A percentile compares a stretch with the other conserved stretches of the same genome.
phyloP scores from a whole-genome alignment of 176 grass and related monocot genomes.

The Triticum monococcum region DNA sequence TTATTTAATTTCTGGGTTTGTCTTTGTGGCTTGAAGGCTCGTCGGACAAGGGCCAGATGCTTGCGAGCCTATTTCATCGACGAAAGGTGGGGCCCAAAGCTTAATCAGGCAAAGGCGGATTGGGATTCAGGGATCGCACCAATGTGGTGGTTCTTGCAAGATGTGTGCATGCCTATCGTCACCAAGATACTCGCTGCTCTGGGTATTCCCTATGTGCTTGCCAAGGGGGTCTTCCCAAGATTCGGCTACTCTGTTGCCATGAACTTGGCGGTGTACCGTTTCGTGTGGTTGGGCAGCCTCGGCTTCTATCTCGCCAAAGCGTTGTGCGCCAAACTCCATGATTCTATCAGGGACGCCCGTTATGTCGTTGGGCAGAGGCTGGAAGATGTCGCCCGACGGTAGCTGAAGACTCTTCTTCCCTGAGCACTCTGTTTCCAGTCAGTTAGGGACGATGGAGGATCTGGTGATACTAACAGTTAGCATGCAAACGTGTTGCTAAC shows the following conservation, averaged over 20 bases:
- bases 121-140: conserved; percentile 27
- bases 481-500: not conserved
- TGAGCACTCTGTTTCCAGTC: not conserved
- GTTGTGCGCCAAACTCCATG: conserved; percentile 28
- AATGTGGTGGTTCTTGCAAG: conserved; percentile 47
- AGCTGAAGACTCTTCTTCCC: not conserved
- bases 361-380: conserved; percentile 48
- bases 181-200: conserved; percentile 45
- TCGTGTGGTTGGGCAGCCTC: conserved; percentile 51
- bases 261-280: conserved; percentile 50
- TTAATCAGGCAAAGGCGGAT: conserved; percentile 29
- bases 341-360: conserved; percentile 53
- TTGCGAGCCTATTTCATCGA: conserved; percentile 32
- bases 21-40: conserved; percentile 31
- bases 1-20: not conserved
- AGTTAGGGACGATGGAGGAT: not conserved
- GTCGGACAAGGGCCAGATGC: conserved; percentile 18
- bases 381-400: conserved; percentile 36
- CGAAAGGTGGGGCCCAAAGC: conserved; percentile 42
- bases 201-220: conserved; percentile 46
- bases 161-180: conserved; percentile 42
- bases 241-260: conserved; percentile 37
- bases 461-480: not conserved
- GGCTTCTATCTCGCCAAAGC: conserved; percentile 19
- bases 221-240: conserved; percentile 38